Evolutionary conservation across 2,329 filamentous ascomycete genomes (phyloP).

Genomic region (Macroventuria anomochaeta): DNA sequence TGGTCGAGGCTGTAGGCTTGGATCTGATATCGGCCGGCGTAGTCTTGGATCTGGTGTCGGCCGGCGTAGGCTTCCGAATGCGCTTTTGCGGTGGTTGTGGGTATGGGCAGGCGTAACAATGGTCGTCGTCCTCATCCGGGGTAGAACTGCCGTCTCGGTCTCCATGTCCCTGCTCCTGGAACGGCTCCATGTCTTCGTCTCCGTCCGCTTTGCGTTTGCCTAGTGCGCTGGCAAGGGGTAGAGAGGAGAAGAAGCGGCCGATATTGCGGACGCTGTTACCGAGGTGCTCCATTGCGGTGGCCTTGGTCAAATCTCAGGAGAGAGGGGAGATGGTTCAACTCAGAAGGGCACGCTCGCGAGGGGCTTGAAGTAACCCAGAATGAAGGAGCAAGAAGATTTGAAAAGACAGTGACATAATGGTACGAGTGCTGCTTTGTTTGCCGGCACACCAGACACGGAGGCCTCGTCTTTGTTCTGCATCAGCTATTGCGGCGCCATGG

Average conservation of each 20-base stretch:
- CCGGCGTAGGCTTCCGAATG: background rate
- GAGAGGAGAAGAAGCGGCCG: background rate
- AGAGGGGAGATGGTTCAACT: background rate
- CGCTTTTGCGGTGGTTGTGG: background rate
- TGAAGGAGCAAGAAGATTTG: background rate
- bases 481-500: background rate
- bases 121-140: no score
- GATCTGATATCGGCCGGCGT: no score
- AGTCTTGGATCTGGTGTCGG: no score
- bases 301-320: background rate
- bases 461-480: slow-evolving; percentile 2
- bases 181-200: background rate
- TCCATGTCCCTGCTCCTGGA: no score
- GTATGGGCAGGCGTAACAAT: background rate
- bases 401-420: background rate
- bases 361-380: no score
- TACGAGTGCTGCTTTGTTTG: background rate
- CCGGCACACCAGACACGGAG: background rate
- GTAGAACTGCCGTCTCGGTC: no score
- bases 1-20: background rate
- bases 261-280: background rate
- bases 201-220: background rate
- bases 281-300: background rate
- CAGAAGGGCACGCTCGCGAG: background rate
- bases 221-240: background rate